Conservation (phyloP, 2,329 filamentous ascomycete genomes). For the Daldinia sp. region DNA sequence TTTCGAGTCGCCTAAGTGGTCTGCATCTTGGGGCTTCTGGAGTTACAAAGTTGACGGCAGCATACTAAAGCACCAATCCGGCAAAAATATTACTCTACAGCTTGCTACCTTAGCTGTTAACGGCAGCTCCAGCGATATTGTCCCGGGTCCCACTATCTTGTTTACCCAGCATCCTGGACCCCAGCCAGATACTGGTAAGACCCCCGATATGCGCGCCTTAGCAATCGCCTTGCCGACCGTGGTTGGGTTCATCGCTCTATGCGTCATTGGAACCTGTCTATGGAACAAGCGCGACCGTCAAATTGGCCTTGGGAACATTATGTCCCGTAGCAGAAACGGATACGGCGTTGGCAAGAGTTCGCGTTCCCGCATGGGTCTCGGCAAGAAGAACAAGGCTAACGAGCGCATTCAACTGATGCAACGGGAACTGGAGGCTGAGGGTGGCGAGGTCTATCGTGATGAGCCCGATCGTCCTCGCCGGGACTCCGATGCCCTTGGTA, state of each 20-base stretch:
- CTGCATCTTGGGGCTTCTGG: slow-evolving; percentile 58
- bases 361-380: slow-evolving; percentile 48
- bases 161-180: slow-evolving; percentile 50
- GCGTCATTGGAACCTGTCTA: slow-evolving; percentile 64
- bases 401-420: slow-evolving; percentile 58
- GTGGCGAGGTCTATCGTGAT: slow-evolving; percentile 50
- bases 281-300: slow-evolving; percentile 61
- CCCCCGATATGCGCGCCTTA: slow-evolving; percentile 53
- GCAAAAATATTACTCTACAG: slow-evolving; percentile 59
- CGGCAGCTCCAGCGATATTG: slow-evolving; percentile 41
- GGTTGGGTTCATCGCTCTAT: slow-evolving; percentile 56
- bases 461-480: slow-evolving; percentile 46
- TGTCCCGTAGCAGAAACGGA: slow-evolving; percentile 55
- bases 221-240: slow-evolving; percentile 62
- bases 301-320: slow-evolving; percentile 61
- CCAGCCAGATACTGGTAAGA: slow-evolving; percentile 43
- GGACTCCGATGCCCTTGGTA: slow-evolving; percentile 60
- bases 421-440: slow-evolving; percentile 43
- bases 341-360: slow-evolving; percentile 54
- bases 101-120: slow-evolving; percentile 52
- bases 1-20: slow-evolving; percentile 49
- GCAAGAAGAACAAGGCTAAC: slow-evolving; percentile 45
- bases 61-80: slow-evolving; percentile 49
- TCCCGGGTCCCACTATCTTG: slow-evolving; percentile 53
- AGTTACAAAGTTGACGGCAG: slow-evolving; percentile 53